Evolutionary conservation across 2,329 filamentous ascomycete species (phyloP), one percentile per base, ranked within the genome.

Genomic region (Venturia asperata): DNA sequence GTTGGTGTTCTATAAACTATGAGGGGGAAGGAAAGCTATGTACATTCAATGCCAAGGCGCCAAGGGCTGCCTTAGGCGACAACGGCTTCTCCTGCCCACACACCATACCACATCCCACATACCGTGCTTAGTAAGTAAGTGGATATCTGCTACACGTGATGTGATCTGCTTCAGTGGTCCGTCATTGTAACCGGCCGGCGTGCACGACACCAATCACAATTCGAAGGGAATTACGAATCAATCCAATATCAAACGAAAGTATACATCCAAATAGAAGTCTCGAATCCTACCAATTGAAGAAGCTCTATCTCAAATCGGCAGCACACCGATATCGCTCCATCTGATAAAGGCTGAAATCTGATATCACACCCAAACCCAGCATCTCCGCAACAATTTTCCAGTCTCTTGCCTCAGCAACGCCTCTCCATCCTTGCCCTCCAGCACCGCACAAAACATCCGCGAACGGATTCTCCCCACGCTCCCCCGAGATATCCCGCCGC

Each of bases 341-440:
- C 49, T 37, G 52, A 37, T 56, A n/a, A n/a, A 27, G 21, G 15
- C 60, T 41, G 39, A 41, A 62, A 62, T 43, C 39, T 24, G 19
- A 41, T 42, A 62, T 62, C 60, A 42, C 24, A 62, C 21, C 43
- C 37, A 15, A 62, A 24, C 24, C 19, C 19, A 64, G 37, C 24
- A 56, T 64, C 37, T 49, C 24, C 30, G 24, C n/a, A 19, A 15
- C 47, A 30, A 24, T 43, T 19, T 21, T 62, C 49, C 15, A 43
- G n/a, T 21, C 49, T n/a, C 7, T 34, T 5, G 21, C 30, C 30
- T 6, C 30, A 34, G 30, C 30, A 34, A 34, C 30, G 19, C 11
- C 30, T 30, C 55, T 62, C 47, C 24, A 43, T n/a, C n/a, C n/a
- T n/a, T n/a, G n/a, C n/a, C n/a, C n/a, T n/a, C n/a, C n/a, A n/a